Conservation (phyloP, 2,329 filamentous ascomycete species). For the Oidium heveae region DNA sequence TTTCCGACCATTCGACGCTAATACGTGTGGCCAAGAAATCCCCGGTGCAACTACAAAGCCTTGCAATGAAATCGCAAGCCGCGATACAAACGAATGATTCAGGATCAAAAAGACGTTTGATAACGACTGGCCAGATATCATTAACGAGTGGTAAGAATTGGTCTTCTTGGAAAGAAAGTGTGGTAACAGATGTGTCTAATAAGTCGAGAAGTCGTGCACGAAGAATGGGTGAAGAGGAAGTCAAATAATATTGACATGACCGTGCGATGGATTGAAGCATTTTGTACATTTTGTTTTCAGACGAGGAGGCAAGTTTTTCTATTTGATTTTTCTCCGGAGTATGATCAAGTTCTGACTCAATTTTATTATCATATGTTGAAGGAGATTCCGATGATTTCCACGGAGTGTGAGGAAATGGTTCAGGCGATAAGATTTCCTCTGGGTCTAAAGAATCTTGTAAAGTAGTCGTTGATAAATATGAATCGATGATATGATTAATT, state of each 20-base stretch:
- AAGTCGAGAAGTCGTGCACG: constrained; percentile 57
- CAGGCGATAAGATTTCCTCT: constrained; percentile 9
- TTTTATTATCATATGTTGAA: not conserved
- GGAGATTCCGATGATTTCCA: constrained; percentile 14
- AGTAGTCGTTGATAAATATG: not conserved
- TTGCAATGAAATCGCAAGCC: constrained; percentile 40
- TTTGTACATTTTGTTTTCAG: constrained; percentile 36
- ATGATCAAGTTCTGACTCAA: constrained; percentile 11
- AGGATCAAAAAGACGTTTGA: constrained; percentile 37
- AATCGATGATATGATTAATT: not conserved
- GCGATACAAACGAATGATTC: constrained; percentile 45
- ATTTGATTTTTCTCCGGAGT: constrained; percentile 21
- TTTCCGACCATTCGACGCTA: constrained; percentile 41
- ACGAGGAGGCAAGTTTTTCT: constrained; percentile 36
- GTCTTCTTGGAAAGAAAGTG: constrained; percentile 53
- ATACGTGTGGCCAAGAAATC: constrained; percentile 61
- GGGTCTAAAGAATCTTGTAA: not conserved
- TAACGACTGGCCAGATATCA: constrained; percentile 65
- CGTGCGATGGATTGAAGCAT: constrained; percentile 59
- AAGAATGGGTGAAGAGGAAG: constrained; percentile 56
- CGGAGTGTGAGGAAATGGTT: constrained; percentile 8
- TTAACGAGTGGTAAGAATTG: constrained; percentile 76
- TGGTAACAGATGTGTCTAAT: constrained; percentile 43
- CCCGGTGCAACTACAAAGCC: constrained; percentile 46
- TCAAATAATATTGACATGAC: constrained; percentile 74